Conservation (phyloP, 179 eudicot species). For the Monotropa hypopitys region DNA sequence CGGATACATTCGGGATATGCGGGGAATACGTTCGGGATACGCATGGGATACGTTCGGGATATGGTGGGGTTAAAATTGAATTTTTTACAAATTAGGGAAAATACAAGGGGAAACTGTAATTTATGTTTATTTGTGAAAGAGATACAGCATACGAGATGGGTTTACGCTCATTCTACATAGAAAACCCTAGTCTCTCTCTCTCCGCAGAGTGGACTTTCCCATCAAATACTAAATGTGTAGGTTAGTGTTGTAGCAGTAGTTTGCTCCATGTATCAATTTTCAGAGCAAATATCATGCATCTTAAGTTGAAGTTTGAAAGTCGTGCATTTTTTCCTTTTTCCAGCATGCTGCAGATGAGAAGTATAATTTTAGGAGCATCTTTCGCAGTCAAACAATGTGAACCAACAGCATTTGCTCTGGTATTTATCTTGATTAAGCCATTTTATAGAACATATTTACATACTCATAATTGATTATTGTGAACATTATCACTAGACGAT, state of each 20-base stretch:
- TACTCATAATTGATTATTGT: not conserved
- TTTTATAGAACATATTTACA: not conserved
- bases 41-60: no score
- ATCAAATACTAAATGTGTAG: not conserved
- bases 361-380: conserved; percentile 83
- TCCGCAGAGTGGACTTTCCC: not conserved
- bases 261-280: not conserved
- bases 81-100: no score
- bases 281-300: not conserved
- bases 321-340: conserved; percentile 7
- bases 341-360: conserved; percentile 99
- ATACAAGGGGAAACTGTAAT: no score
- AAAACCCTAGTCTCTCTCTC: no score
- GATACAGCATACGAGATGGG: no score
- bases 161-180: no score
- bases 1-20: no score
- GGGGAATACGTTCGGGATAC: no score
- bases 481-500: not conserved
- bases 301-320: not conserved
- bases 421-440: conserved; percentile 10
- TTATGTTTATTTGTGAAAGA: no score
- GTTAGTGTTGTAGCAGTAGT: not conserved
- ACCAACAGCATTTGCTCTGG: conserved; percentile 90
- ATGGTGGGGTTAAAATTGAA: no score
- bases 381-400: conserved; percentile 61